phyloP scores from a whole-genome alignment of 2,329 filamentous ascomycete genomes.

The Raffaelea ambrosiae region DNA sequence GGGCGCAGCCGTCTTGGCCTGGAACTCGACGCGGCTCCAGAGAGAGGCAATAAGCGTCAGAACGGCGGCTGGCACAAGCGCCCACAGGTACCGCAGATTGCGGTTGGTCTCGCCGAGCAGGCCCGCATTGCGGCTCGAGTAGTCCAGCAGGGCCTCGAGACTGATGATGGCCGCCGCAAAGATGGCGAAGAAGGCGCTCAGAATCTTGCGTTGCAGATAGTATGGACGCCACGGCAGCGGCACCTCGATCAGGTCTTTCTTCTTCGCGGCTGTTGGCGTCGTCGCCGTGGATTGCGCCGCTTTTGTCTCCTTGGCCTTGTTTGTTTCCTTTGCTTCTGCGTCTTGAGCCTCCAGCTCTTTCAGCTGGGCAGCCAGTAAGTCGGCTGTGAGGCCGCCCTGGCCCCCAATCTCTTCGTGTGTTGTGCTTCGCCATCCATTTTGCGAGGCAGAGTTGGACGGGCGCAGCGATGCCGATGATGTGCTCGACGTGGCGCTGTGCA shows the following conservation, averaged over 20 bases:
- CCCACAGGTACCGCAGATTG: slow-evolving; percentile 25
- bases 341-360: slow-evolving; percentile 5
- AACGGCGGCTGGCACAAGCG: slow-evolving; percentile 25
- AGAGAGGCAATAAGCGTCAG: slow-evolving; percentile 22
- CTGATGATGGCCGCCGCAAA: slow-evolving; percentile 20
- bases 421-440: slow-evolving; percentile 7
- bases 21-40: slow-evolving; percentile 30
- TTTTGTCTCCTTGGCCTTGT: too few species aligned
- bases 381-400: too few species aligned
- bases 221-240: slow-evolving; percentile 25
- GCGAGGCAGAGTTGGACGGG: slow-evolving; percentile 16
- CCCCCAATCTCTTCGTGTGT: background rate
- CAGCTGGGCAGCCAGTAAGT: background rate
- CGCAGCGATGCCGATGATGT: slow-evolving; percentile 12
- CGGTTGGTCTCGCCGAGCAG: slow-evolving; percentile 10
- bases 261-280: slow-evolving; percentile 7
- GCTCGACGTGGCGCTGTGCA: slow-evolving; percentile 8
- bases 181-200: slow-evolving; percentile 20
- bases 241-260: slow-evolving; percentile 17
- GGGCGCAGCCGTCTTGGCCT: slow-evolving; percentile 27
- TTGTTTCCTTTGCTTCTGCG: background rate
- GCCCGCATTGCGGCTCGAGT: slow-evolving; percentile 22
- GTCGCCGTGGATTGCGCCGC: too few species aligned
- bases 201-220: slow-evolving; percentile 24
- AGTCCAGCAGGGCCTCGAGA: slow-evolving; percentile 21